Percentiles rank a stretch among this genome's conserved stretches.
Conservation (phyloP, 1,284 basidiomycete species). For the Cryptococcus deneoformans region DNA sequence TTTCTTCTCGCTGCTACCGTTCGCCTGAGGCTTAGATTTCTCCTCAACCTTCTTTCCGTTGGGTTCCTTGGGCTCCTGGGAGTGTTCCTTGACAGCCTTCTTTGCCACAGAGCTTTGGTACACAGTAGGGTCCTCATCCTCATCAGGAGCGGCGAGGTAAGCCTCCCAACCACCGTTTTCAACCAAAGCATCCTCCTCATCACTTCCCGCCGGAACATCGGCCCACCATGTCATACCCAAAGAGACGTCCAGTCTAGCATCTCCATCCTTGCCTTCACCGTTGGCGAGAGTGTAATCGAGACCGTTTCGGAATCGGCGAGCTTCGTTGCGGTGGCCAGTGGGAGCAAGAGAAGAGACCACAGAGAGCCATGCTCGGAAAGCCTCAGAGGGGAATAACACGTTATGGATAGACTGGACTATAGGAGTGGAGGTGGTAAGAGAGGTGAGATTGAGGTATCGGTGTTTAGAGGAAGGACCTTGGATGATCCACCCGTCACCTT, state of each 20-base stretch:
- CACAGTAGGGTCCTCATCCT: slow-evolving; percentile 90
- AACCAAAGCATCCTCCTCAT: slow-evolving; percentile 49
- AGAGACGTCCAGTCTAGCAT: slow-evolving; percentile 80
- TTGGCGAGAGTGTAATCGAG: slow-evolving; percentile 94
- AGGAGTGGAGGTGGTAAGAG: slow-evolving; percentile 24
- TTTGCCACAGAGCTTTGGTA: slow-evolving; percentile 64
- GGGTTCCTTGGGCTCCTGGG: slow-evolving; percentile 5
- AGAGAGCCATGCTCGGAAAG: slow-evolving; percentile 88
- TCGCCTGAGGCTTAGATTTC: slow-evolving; percentile 21
- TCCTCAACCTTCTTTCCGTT: slow-evolving; percentile 30
- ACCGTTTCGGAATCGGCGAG: slow-evolving; percentile 85
- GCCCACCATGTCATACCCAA: slow-evolving; percentile 83
- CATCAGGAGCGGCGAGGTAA: slow-evolving; percentile 91
- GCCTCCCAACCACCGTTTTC: slow-evolving; percentile 96
- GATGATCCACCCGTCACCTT: slow-evolving; percentile 63
- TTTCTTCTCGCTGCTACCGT: slow-evolving; percentile 4
- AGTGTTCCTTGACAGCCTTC: slow-evolving; percentile 32
- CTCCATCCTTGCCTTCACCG: slow-evolving; percentile 67
- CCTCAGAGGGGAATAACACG: slow-evolving; percentile 72
- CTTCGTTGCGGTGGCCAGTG: slow-evolving; percentile 68
- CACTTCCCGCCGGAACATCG: slow-evolving; percentile 45
- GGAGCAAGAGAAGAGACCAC: slow-evolving; percentile 75
- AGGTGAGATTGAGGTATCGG: slow-evolving; percentile 71
- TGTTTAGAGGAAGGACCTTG: slow-evolving; percentile 92
- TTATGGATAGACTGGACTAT: slow-evolving; percentile 61